Conservation (phyloP, 2,329 filamentous ascomycete genomes). For the Penicillium verrucosum region DNA sequence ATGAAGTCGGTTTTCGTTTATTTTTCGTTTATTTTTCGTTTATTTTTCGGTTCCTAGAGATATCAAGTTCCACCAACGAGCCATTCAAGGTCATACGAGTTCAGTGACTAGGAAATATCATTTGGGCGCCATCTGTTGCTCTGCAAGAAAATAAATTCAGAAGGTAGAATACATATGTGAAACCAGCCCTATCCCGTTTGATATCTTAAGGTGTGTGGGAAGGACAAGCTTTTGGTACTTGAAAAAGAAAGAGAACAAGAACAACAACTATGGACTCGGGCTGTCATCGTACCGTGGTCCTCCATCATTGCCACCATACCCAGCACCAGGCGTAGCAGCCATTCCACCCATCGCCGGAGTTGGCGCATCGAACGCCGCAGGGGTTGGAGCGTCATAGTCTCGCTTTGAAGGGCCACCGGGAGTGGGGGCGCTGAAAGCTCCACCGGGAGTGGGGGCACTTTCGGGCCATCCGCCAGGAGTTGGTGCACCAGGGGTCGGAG, state of each 20-base stretch:
- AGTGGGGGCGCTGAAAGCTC: conserved; percentile 45
- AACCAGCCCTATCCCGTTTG: conserved; percentile 14
- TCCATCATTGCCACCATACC: conserved; percentile 39
- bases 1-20: not conserved
- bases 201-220: conserved; percentile 12
- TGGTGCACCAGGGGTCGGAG: conserved; percentile 67
- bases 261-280: conserved; percentile 36
- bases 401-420: conserved; percentile 36
- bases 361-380: conserved; percentile 44
- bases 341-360: conserved; percentile 45
- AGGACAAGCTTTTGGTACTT: conserved; percentile 17
- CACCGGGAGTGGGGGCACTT: conserved; percentile 44
- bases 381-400: conserved; percentile 25
- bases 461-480: conserved; percentile 48
- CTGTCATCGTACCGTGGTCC: conserved; percentile 45
- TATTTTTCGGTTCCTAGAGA: not conserved
- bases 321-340: conserved; percentile 40
- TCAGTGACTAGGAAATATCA: not conserved
- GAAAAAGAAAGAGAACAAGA: conserved; percentile 8
- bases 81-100: not conserved
- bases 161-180: conserved; percentile 25
- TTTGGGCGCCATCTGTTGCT: not conserved
- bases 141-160: conserved; percentile 16
- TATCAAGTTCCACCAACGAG: not conserved
- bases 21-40: not conserved